These are phyloP conservation scores for Leishmania tarentolae DNA, from an alignment of 208 protist genomes.

Conservation along the genomic window DNA sequence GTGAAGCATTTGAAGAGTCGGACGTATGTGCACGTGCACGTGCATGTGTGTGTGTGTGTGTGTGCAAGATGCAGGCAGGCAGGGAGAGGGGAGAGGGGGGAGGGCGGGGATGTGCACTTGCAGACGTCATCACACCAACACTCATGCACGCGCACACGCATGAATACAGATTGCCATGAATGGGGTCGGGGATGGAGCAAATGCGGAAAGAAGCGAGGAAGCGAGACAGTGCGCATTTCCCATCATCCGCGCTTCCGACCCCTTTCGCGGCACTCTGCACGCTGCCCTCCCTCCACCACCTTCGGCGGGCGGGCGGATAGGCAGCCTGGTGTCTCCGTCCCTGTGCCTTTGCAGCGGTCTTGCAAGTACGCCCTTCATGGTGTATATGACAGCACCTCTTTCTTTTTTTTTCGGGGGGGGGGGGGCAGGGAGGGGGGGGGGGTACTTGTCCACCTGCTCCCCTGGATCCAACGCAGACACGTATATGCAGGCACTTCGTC, in stretches of 20 bases:
- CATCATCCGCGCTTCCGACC: neutral
- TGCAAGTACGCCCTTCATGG: neutral
- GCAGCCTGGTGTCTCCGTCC: no score
- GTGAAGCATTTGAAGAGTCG: neutral
- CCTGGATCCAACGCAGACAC: slow-evolving; percentile 2
- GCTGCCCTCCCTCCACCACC: neutral
- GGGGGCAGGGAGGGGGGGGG: no score
- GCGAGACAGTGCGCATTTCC: neutral
- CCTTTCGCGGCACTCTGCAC: neutral
- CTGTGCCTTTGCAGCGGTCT: neutral
- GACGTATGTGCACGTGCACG: no score
- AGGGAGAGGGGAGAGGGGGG: no score
- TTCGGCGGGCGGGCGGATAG: neutral
- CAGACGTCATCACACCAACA: neutral
- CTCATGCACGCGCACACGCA: neutral
- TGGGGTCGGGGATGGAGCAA: neutral
- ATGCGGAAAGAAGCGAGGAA: neutral
- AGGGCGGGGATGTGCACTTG: neutral
- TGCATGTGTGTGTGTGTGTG: neutral
- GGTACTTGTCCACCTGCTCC: no score
- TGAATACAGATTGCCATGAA: neutral
- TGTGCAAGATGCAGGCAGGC: neutral
- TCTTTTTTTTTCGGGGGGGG: neutral
- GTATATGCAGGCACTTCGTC: neutral
- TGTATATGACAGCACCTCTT: neutral